A percentile compares a stretch with the other conserved stretches of the same genome.
Conservation (phyloP, 352 stramenopile species). For the Blastocystis sp. region DNA sequence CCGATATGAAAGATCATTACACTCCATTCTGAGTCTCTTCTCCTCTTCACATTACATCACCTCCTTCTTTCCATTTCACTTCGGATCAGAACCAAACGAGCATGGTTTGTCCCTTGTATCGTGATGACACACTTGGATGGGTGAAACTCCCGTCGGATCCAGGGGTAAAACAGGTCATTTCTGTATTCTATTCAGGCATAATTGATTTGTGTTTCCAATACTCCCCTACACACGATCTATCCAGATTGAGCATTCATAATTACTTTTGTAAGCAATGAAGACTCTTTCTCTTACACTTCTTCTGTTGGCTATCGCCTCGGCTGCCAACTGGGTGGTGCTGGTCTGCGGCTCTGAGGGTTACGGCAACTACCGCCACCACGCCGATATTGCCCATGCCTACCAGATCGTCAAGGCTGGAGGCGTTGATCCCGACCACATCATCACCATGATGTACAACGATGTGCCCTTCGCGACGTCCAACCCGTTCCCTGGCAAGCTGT, state of each 20-base stretch:
- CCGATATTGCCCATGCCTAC: constrained; percentile 80
- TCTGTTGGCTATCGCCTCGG: constrained; percentile 13
- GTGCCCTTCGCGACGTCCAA: constrained; percentile 78
- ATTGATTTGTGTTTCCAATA: no score
- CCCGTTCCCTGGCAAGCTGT: constrained; percentile 81
- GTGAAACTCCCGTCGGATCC: no score
- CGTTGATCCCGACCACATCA: constrained; percentile 80
- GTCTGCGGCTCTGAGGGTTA: constrained; percentile 80
- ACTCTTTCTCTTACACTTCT: constrained; percentile 38
- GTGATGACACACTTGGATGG: no score
- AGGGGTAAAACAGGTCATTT: no score
- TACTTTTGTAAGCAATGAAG: constrained; percentile 44
- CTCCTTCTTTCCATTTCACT: no score
- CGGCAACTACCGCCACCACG: constrained; percentile 84
- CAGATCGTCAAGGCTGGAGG: constrained; percentile 82
- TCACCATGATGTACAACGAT: constrained; percentile 87
- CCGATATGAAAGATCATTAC: no score
- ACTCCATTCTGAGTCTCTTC: no score
- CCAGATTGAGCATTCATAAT: background rate
- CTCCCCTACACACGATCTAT: no score
- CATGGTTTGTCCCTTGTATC: no score
- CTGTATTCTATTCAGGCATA: no score
- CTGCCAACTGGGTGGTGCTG: constrained; percentile 71
- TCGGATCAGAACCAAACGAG: no score
- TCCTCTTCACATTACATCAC: no score